Evolutionary conservation across 169 alveolate genomes (phyloP).

Genomic region (Eimeria brunetti): DNA sequence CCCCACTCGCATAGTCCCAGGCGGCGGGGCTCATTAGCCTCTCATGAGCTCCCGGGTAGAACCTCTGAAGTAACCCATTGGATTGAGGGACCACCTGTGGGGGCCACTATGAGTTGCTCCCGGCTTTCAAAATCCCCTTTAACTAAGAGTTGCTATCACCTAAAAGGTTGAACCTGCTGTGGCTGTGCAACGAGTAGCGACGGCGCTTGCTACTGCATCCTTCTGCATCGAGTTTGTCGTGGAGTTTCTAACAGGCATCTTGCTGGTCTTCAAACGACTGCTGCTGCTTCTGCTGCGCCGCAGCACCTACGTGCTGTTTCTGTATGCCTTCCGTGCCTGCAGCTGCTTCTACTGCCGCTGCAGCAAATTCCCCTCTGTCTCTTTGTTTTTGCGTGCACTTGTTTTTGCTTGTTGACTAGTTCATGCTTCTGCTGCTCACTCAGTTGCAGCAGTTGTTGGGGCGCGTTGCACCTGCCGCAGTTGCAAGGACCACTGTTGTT

Average conservation of each 20-base stretch:
- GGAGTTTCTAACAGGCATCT: too few species aligned
- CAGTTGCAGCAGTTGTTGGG: conserved; percentile 22
- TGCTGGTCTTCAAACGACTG: too few species aligned
- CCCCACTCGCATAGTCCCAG: background rate
- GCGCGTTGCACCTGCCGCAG: conserved; percentile 46
- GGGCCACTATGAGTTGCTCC: background rate
- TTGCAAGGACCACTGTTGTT: background rate
- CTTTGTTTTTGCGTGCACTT: background rate
- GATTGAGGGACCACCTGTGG: background rate
- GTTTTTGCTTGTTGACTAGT: background rate
- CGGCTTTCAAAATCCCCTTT: background rate
- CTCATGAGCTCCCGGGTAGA: background rate
- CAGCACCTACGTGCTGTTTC: too few species aligned
- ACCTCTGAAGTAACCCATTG: background rate
- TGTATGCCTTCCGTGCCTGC: background rate
- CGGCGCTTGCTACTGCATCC: too few species aligned
- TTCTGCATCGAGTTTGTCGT: too few species aligned
- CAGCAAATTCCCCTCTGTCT: background rate
- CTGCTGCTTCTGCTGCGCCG: too few species aligned
- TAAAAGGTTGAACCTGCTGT: background rate
- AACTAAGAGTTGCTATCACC: background rate
- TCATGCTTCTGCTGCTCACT: conserved; percentile 44
- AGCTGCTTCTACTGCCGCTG: background rate
- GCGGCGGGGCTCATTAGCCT: background rate
- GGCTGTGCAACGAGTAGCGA: background rate